phyloP scores from a whole-genome alignment of 805 yeast species.

The Wickerhamiella alocasiicola region DNA sequence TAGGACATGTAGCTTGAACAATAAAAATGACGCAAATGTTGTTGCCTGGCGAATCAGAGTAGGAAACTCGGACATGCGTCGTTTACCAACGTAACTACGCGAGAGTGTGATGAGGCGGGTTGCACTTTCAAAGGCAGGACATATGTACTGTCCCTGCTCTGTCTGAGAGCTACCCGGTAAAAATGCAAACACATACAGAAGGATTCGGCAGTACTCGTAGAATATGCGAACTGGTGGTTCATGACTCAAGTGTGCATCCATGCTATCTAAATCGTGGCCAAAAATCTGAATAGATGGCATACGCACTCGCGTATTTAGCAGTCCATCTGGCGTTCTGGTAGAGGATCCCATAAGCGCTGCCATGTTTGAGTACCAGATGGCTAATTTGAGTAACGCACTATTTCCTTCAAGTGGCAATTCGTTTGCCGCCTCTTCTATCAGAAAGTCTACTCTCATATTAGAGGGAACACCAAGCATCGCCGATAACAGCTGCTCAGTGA shows the following conservation, averaged over 20 bases:
- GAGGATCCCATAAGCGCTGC: constrained; percentile 79
- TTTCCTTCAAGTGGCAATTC: neutral
- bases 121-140: constrained; percentile 66
- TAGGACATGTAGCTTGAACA: constrained; percentile 72
- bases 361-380: constrained; percentile 74
- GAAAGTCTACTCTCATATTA: constrained; percentile 66
- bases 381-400: constrained; percentile 48
- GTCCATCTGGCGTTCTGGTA: constrained; percentile 76
- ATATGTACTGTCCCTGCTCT: constrained; percentile 74
- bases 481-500: constrained; percentile 85
- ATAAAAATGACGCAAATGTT: constrained; percentile 57
- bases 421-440: constrained; percentile 52
- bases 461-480: constrained; percentile 82
- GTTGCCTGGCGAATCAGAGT: constrained; percentile 79
- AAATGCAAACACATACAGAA: constrained; percentile 81
- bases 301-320: constrained; percentile 70
- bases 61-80: constrained; percentile 71
- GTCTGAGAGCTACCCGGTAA: constrained; percentile 66
- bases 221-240: constrained; percentile 62
- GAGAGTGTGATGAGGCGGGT: constrained; percentile 71
- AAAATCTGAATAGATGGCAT: constrained; percentile 68
- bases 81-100: constrained; percentile 53
- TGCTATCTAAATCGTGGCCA: constrained; percentile 63
- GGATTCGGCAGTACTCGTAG: constrained; percentile 62
- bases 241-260: constrained; percentile 53